These are phyloP conservation scores for Sporothrix protearum DNA, from an alignment of 2,329 filamentous ascomycete species.

Conservation along the genomic window DNA sequence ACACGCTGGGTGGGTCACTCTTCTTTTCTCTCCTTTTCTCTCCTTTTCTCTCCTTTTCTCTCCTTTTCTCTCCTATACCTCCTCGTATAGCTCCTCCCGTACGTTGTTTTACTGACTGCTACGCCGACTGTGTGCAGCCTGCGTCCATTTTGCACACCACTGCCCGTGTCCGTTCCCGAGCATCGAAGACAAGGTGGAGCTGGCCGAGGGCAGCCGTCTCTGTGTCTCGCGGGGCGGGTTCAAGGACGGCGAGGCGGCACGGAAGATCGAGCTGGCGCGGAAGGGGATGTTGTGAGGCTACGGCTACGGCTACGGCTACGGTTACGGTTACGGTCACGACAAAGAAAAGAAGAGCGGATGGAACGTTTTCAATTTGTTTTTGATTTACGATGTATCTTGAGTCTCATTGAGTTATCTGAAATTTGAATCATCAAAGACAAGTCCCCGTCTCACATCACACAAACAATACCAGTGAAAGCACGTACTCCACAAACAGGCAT, in stretches of 20 bases:
- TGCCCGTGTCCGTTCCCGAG: constrained; percentile 84
- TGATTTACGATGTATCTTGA: too few species aligned
- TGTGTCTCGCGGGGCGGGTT: constrained; percentile 75
- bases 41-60: too few species aligned
- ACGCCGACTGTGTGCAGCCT: constrained; percentile 54
- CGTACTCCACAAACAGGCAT: too few species aligned
- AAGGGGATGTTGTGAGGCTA: constrained; percentile 64
- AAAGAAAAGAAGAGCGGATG: background rate
- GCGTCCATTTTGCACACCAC: constrained; percentile 94
- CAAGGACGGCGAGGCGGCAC: constrained; percentile 64
- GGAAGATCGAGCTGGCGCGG: constrained; percentile 75
- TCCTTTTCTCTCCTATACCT: too few species aligned
- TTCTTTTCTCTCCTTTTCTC: too few species aligned
- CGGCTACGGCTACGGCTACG: background rate
- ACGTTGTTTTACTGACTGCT: background rate
- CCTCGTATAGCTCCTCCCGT: background rate
- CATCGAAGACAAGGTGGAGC: constrained; percentile 73
- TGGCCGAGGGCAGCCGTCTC: constrained; percentile 66
- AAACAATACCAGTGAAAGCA: too few species aligned
- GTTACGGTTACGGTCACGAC: too few species aligned
- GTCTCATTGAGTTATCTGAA: too few species aligned
- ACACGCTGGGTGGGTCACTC: constrained; percentile 60
- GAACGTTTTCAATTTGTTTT: too few species aligned
- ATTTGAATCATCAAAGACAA: too few species aligned
- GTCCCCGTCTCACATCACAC: too few species aligned